phyloP scores from a whole-genome alignment of 2,329 filamentous ascomycete species.

The Penicillium oxalicum region DNA sequence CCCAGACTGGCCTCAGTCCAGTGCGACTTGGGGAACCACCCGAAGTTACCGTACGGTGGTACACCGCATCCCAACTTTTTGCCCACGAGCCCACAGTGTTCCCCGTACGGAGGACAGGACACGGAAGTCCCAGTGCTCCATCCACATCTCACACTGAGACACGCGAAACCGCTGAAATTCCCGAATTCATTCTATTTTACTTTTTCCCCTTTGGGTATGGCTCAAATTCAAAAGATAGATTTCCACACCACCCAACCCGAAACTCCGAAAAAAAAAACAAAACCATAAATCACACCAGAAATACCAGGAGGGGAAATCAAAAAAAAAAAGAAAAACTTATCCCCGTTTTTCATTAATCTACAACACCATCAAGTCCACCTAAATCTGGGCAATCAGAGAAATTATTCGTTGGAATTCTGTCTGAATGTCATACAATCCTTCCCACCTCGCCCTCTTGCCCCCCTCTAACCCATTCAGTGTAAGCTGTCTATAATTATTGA shows the following conservation, averaged over 20 bases:
- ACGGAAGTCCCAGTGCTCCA: not conserved
- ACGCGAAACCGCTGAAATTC: conserved; percentile 2
- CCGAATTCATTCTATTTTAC: not conserved
- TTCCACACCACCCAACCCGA: not conserved
- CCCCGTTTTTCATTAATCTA: not conserved
- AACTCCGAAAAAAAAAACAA: not conserved
- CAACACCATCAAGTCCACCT: too few species aligned
- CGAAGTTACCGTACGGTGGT: not conserved
- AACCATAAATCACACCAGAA: not conserved
- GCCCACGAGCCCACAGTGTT: not conserved
- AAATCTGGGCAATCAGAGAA: too few species aligned
- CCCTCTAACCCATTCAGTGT: too few species aligned
- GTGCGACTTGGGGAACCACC: not conserved
- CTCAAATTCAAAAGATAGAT: too few species aligned
- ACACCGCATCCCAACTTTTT: conserved; percentile 1
- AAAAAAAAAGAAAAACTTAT: not conserved
- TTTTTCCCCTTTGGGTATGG: not conserved
- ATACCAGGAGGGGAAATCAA: not conserved
- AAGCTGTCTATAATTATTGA: too few species aligned
- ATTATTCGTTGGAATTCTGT: too few species aligned
- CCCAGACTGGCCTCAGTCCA: conserved; percentile 10
- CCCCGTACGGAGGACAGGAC: not conserved
- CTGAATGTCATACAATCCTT: too few species aligned
- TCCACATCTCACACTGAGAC: conserved; percentile 3
- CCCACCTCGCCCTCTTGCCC: too few species aligned